Conservation (phyloP, 2,329 filamentous ascomycete genomes). For the Byssothecium circinans region DNA sequence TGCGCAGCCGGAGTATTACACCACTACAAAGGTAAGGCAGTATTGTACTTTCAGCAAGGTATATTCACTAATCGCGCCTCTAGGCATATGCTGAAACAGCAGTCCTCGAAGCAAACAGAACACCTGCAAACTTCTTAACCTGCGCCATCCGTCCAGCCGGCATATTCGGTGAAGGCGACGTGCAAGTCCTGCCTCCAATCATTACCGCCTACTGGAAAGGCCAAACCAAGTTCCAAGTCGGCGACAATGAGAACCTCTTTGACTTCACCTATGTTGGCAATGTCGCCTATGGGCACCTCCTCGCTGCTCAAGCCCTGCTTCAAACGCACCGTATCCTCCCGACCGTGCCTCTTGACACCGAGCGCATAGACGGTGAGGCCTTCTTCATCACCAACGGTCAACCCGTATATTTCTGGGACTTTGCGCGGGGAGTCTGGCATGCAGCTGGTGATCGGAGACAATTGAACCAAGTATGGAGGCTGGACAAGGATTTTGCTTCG, state of each 20-base stretch:
- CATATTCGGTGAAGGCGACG: conserved; percentile 56
- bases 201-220: conserved; percentile 50
- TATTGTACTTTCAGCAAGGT: not conserved
- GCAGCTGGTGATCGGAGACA: conserved; percentile 46
- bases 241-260: conserved; percentile 56
- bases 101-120: conserved; percentile 54
- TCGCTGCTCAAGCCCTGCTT: conserved; percentile 54
- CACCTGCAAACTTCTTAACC: conserved; percentile 51
- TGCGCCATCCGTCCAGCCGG: conserved; percentile 53
- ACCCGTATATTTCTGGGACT: conserved; percentile 56
- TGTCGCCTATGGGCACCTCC: conserved; percentile 55
- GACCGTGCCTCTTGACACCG: conserved; percentile 45
- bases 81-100: conserved; percentile 51
- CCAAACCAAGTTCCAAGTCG: conserved; percentile 55
- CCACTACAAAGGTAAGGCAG: conserved; percentile 49
- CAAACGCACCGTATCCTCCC: conserved; percentile 44
- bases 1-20: conserved; percentile 55
- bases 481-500: conserved; percentile 47
- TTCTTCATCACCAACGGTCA: conserved; percentile 57
- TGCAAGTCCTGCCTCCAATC: conserved; percentile 50
- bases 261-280: conserved; percentile 59
- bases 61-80: not conserved
- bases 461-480: conserved; percentile 46
- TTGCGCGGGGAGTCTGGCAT: conserved; percentile 51
- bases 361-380: conserved; percentile 54